phyloP scores from a whole-genome alignment of 768 basidiomycete genomes.

The Lepiota brunneoincarnata region DNA sequence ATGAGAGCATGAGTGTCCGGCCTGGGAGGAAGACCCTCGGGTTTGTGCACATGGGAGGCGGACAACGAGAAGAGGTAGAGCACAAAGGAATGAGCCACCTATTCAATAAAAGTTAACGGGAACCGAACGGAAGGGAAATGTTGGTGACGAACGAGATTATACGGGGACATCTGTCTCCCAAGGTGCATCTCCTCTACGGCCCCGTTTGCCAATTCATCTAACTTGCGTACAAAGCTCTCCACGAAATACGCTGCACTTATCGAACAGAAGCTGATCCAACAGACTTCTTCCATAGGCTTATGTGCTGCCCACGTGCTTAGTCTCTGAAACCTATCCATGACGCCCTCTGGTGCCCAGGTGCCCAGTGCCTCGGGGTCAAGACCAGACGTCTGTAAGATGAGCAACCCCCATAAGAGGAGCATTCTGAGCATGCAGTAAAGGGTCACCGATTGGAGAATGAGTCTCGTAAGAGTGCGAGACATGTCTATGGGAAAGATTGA shows the following conservation, averaged over 20 bases:
- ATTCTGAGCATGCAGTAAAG: constrained; percentile 58
- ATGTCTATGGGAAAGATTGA: constrained; percentile 64
- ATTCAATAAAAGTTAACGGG: constrained; percentile 23
- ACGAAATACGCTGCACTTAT: constrained; percentile 64
- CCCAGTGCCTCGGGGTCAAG: constrained; percentile 32
- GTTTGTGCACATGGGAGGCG: constrained; percentile 47
- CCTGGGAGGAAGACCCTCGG: constrained; percentile 47
- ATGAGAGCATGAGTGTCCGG: constrained; percentile 75
- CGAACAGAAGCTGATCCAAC: constrained; percentile 72
- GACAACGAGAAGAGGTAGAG: constrained; percentile 73
- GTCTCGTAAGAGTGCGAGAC: constrained; percentile 54
- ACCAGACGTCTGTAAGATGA: constrained; percentile 56
- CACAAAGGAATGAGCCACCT: constrained; percentile 76
- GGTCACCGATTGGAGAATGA: constrained; percentile 60
- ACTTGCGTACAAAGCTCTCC: constrained; percentile 62
- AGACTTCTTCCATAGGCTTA: constrained; percentile 59
- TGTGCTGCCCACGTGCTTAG: constrained; percentile 44
- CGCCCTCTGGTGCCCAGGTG: constrained; percentile 17
- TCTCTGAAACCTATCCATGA: constrained; percentile 22
- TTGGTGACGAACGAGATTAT: constrained; percentile 56
- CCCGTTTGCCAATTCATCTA: constrained; percentile 46
- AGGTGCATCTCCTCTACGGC: constrained; percentile 37
- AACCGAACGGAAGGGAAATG: not conserved
- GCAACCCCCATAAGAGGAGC: constrained; percentile 54
- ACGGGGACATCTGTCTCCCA: constrained; percentile 36